Evolutionary conservation across 805 yeast species (phyloP), one percentile per base, ranked within the genome.

Genomic region (Yamadazyma takamatsuzukensis): DNA sequence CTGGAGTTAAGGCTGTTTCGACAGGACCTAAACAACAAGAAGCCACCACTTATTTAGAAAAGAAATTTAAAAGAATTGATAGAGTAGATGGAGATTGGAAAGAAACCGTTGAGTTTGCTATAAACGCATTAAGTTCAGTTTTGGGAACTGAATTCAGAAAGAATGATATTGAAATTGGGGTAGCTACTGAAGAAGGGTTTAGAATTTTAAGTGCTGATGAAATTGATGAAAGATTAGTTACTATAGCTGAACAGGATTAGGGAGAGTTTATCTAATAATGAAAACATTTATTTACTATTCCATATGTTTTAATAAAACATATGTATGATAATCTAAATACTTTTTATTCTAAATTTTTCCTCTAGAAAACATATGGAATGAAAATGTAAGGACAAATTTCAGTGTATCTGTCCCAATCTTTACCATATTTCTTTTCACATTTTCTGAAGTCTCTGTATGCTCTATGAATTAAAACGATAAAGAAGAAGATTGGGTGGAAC

Each of bases 21-120:
- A 84, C 96, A 3, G 98, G 98, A 3, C 97, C 97, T 34, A 93
- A 90, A 62, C 97, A 89, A 66, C 97, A 89, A 59, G 97, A 93
- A 63, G 86, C 95, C 27, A 79, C 81, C 40, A 87, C 95, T 28
- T 79, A 82, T 45, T 72, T 93, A 51, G 97, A 93, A 57, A 90
- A 90, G 70, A 83, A 82, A 53, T 83, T 80, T 61, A 93, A 93
- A 70, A 68, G 64, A 48, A 76, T 73, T 47, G 80, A 76, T 32
- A 54, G 65, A 40, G 80, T 80, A 10, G 73, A 76, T 25, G 97
- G 95, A 15, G 86, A 80, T 51, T 85, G 96, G 96, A 79, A 80
- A 51, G 75, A 76, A 33, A 87, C 89, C 12, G 95, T 87, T 10
- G 98, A 93, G 59, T 77, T 80, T 56, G 95, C 89, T 18, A 88